A percentile compares a stretch with the other conserved stretches of the same genome.
These are phyloP conservation scores for Canariomyces notabilis DNA, from an alignment of 2,329 filamentous ascomycete genomes.

Conservation along the genomic window DNA sequence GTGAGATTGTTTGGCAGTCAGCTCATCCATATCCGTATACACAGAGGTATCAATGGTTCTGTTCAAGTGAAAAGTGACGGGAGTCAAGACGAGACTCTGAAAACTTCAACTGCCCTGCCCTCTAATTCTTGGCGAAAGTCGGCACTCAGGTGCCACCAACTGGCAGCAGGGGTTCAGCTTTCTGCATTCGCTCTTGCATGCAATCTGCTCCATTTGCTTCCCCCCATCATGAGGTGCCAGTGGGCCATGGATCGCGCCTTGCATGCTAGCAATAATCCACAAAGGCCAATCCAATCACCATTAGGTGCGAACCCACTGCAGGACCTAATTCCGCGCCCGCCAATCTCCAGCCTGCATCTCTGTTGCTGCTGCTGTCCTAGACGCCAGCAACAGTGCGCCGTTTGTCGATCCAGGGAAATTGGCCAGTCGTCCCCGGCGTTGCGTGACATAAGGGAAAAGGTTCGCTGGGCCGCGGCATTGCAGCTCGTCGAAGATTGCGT, in stretches of 20 bases:
- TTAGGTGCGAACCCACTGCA: not conserved
- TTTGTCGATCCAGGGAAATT: not conserved
- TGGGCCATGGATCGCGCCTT: not conserved
- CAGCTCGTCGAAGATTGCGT: not conserved
- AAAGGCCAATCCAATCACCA: not conserved
- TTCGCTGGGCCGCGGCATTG: not conserved
- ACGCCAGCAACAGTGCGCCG: not conserved
- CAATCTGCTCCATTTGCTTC: not conserved
- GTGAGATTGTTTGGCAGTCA: too few species aligned
- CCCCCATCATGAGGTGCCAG: not conserved
- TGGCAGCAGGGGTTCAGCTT: not conserved
- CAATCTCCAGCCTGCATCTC: not conserved
- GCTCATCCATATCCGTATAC: too few species aligned
- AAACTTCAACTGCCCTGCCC: too few species aligned
- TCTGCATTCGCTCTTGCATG: not conserved
- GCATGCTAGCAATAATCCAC: not conserved
- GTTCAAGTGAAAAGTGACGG: too few species aligned
- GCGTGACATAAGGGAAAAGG: conserved; percentile 4
- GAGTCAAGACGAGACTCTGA: too few species aligned
- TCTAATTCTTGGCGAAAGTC: too few species aligned
- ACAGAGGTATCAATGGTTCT: too few species aligned
- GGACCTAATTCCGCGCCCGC: not conserved
- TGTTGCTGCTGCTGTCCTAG: not conserved
- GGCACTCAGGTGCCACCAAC: not conserved
- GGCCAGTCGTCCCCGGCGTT: not conserved